Conservation (phyloP, 2,329 filamentous ascomycete genomes). For the Penicillium sp. region DNA sequence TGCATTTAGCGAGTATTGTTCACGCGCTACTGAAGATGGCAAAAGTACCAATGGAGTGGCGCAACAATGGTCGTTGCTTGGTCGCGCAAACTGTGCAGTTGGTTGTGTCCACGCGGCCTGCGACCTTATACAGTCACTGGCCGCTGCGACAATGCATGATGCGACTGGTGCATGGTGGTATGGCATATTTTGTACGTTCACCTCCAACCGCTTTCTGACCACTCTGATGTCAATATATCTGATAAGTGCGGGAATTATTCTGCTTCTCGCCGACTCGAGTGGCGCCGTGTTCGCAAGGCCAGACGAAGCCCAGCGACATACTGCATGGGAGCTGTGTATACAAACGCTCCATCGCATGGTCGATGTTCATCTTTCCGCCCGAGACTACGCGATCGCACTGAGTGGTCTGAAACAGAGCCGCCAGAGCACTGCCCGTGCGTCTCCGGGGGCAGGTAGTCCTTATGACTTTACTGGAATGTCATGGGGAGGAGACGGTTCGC, state of each 20-base stretch:
- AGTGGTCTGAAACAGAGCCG: slow-evolving; percentile 20
- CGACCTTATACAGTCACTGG: slow-evolving; percentile 2
- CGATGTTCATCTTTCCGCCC: slow-evolving; percentile 11
- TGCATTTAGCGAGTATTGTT: slow-evolving; percentile 14
- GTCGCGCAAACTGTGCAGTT: too few species aligned
- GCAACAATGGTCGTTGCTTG: too few species aligned
- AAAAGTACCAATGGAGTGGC: too few species aligned
- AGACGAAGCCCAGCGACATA: neutral
- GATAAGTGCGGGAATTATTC: slow-evolving; percentile 8
- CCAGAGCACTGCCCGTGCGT: neutral
- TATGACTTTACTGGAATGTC: too few species aligned
- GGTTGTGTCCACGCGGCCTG: too few species aligned
- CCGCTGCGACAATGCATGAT: slow-evolving; percentile 10
- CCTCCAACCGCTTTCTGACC: neutral
- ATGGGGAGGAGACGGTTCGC: neutral
- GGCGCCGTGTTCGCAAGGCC: neutral
- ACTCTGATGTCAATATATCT: neutral
- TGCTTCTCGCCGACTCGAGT: neutral
- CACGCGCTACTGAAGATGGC: neutral
- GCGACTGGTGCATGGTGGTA: slow-evolving; percentile 20
- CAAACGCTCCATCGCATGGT: slow-evolving; percentile 15
- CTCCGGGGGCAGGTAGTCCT: neutral
- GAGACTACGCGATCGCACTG: slow-evolving; percentile 14
- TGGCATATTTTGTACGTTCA: slow-evolving; percentile 11
- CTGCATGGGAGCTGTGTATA: slow-evolving; percentile 11